These are phyloP conservation scores for Saccharomyces uvarum DNA, from an alignment of 1,139 yeast genomes.

Conservation along the genomic window DNA sequence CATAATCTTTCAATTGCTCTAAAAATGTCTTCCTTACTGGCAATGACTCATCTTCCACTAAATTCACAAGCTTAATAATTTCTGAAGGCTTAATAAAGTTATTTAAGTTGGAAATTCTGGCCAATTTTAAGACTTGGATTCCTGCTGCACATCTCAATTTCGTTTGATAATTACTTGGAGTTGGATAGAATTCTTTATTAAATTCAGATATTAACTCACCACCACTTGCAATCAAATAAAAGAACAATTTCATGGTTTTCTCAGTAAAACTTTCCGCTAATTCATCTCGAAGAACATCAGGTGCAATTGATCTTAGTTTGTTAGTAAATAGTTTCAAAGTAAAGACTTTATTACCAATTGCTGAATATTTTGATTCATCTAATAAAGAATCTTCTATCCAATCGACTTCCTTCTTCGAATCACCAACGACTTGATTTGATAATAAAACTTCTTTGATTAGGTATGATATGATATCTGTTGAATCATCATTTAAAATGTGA, in stretches of 20 bases:
- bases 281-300: constrained; percentile 22
- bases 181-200: constrained; percentile 42
- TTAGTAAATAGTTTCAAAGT: constrained; percentile 58
- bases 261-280: constrained; percentile 39
- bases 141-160: constrained; percentile 68
- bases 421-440: constrained; percentile 36
- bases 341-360: constrained; percentile 42
- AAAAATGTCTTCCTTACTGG: constrained; percentile 52
- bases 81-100: constrained; percentile 46
- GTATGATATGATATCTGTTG: constrained; percentile 51
- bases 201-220: constrained; percentile 64
- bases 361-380: constrained; percentile 29
- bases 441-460: constrained; percentile 57
- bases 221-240: constrained; percentile 62
- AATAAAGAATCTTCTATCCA: constrained; percentile 49
- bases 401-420: constrained; percentile 14
- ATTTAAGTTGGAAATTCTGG: constrained; percentile 48
- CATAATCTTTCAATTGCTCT: constrained; percentile 43
- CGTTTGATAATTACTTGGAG: constrained; percentile 56
- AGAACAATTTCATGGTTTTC: constrained; percentile 60
- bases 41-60: constrained; percentile 61
- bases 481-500: constrained; percentile 43
- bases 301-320: constrained; percentile 45
- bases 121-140: constrained; percentile 53
- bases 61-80: constrained; percentile 46